These are phyloP conservation scores for Chaetomium sp. DNA, from an alignment of 2,329 filamentous ascomycete genomes.

Conservation along the genomic window DNA sequence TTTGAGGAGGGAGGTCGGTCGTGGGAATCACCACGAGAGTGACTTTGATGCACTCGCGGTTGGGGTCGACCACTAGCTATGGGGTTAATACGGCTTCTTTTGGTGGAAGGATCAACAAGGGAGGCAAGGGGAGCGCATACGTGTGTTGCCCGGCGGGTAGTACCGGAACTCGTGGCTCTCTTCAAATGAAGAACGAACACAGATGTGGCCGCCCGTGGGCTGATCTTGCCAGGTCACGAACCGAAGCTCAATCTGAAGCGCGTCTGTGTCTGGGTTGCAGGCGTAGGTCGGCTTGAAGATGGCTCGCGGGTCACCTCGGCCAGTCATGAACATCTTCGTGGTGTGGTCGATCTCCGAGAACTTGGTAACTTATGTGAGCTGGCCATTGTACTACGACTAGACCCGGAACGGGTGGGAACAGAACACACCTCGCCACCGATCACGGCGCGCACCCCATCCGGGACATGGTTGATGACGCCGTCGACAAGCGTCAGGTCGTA, in stretches of 20 bases:
- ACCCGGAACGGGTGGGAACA: background rate
- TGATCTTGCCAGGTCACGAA: constrained; percentile 22
- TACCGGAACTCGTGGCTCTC: constrained; percentile 31
- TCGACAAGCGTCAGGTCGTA: constrained; percentile 27
- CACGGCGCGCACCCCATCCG: constrained; percentile 17
- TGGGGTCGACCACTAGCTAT: constrained; percentile 18
- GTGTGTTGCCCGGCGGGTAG: constrained; percentile 29
- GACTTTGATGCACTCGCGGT: constrained; percentile 23
- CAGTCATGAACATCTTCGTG: constrained; percentile 25
- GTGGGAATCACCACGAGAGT: constrained; percentile 22
- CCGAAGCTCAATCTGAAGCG: constrained; percentile 26
- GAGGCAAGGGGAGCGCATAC: constrained; percentile 18
- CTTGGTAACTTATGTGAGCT: constrained; percentile 4
- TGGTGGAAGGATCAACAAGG: background rate
- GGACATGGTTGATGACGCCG: constrained; percentile 21
- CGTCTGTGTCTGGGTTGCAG: constrained; percentile 29
- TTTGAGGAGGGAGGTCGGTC: background rate
- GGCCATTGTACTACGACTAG: background rate
- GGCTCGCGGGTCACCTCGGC: constrained; percentile 27
- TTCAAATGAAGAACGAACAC: constrained; percentile 27
- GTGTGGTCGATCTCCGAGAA: constrained; percentile 24
- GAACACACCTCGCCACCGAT: constrained; percentile 22
- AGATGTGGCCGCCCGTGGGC: constrained; percentile 27
- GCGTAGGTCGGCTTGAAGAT: constrained; percentile 28
- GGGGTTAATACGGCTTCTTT: background rate